Evolutionary conservation across 805 yeast genomes (phyloP).

Genomic region (Saccharomycopsis sp.): DNA sequence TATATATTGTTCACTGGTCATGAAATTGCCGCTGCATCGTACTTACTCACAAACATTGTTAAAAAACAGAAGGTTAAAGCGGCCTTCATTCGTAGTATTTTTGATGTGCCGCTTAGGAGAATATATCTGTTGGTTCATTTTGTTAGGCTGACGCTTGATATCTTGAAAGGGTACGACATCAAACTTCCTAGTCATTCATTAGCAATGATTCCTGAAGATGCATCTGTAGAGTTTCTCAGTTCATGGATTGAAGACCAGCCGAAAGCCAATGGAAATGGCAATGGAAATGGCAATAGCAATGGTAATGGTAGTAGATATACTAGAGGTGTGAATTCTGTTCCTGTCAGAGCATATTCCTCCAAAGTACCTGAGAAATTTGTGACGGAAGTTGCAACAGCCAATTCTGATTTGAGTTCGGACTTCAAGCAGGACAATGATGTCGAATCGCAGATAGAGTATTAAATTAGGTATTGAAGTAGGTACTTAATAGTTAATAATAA

Average conservation of each 20-base stretch:
- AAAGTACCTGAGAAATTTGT: no score
- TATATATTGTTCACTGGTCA: constrained; percentile 10
- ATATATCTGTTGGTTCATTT: neutral
- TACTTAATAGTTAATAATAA: no score
- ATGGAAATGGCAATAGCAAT: no score
- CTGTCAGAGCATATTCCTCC: neutral
- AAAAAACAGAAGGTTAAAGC: neutral
- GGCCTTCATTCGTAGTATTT: neutral
- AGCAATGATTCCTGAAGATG: neutral
- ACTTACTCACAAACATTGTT: neutral
- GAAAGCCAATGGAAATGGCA: neutral
- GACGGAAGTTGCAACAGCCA: no score
- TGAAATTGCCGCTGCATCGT: constrained; percentile 18
- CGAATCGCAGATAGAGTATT: neutral
- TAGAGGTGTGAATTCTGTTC: neutral
- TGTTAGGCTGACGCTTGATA: neutral
- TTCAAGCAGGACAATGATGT: no score
- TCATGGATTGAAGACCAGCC: neutral
- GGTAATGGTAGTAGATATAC: neutral
- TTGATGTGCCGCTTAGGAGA: neutral
- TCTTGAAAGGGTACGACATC: neutral
- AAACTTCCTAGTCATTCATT: neutral
- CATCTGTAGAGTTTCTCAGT: neutral
- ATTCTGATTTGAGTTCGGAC: no score
- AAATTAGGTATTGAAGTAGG: no score